Percentiles rank a stretch among this genome's conserved stretches.
Conservation (phyloP, 225 moss, liverwort and hornwort species). For the Takakia lepidozioides region DNA sequence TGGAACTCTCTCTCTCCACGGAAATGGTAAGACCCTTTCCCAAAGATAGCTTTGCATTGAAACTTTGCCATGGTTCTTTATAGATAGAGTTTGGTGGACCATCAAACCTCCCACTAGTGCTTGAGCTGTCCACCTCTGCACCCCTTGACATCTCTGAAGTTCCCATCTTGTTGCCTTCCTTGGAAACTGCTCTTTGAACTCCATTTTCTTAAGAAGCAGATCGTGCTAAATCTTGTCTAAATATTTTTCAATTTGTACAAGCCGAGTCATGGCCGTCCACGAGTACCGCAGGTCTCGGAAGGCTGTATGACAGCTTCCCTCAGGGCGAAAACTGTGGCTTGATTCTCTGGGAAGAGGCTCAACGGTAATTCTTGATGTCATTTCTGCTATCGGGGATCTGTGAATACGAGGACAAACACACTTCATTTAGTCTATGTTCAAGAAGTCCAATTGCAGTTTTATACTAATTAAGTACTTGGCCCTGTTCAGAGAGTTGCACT, state of each 20-base stretch:
- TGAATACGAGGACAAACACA: no score
- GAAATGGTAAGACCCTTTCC: constrained; percentile 19
- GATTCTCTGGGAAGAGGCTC: no score
- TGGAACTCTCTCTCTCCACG: constrained; percentile 6
- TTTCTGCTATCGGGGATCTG: constrained; percentile 13
- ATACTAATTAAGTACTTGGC: not conserved
- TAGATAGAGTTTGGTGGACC: constrained; percentile 7
- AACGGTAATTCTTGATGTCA: constrained; percentile 12
- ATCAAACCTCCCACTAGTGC: constrained; percentile 6
- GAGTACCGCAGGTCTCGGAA: no score
- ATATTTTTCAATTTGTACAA: no score
- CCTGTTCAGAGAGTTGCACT: not conserved
- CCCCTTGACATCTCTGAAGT: constrained; percentile 20
- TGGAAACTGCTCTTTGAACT: constrained; percentile 18
- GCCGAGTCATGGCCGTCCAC: no score
- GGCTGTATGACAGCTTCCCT: no score
- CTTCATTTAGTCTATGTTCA: no score
- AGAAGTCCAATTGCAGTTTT: not conserved
- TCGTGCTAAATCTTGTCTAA: no score
- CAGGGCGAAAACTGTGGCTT: no score
- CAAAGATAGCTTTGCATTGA: constrained; percentile 28
- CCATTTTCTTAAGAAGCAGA: no score
- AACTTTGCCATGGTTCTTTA: constrained; percentile 18
- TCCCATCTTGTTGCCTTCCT: constrained; percentile 16
- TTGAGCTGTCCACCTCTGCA: constrained; percentile 16